Percentiles rank a stretch among this genome's conserved stretches.
Evolutionary conservation across 345 rosid genomes (phyloP).

Genomic region (Eutrema yunnanense): DNA sequence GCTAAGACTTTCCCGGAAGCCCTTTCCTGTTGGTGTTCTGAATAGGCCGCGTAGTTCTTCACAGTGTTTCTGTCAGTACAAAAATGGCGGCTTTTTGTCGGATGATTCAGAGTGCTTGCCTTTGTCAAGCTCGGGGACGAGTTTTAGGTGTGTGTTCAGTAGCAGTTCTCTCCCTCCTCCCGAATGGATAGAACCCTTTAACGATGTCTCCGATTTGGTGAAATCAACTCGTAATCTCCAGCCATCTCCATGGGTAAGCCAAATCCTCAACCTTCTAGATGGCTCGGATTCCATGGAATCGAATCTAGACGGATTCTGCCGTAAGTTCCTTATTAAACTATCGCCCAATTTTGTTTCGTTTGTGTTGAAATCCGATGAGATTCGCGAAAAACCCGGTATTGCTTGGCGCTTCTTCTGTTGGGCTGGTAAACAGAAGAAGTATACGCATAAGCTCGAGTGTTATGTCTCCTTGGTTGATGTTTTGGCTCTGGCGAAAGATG

Average conservation of each 20-base stretch:
- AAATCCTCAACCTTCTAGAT: conserved; percentile 54
- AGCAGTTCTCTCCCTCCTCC: conserved; percentile 57
- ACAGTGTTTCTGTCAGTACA: conserved; percentile 2
- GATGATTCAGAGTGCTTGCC: conserved; percentile 12
- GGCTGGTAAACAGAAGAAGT: conserved; percentile 75
- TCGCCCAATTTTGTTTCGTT: conserved; percentile 64
- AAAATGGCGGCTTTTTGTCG: conserved; percentile 23
- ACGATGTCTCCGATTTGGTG: conserved; percentile 59
- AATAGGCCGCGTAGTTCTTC: conserved; percentile 14
- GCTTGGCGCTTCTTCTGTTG: conserved; percentile 61
- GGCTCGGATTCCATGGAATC: conserved; percentile 65
- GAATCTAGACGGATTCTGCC: conserved; percentile 49
- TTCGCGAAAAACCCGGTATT: conserved; percentile 39
- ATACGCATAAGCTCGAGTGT: conserved; percentile 62
- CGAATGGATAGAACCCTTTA: conserved; percentile 81
- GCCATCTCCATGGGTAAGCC: conserved; percentile 74
- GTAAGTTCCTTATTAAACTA: conserved; percentile 54
- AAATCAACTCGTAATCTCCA: conserved; percentile 29
- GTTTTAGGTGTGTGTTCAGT: conserved; percentile 36
- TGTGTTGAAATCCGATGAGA: conserved; percentile 45
- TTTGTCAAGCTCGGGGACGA: conserved; percentile 16
- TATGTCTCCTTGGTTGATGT: conserved; percentile 61
- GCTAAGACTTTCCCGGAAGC: conserved; percentile 29
- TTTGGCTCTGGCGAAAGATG: conserved; percentile 41
- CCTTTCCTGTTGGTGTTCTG: conserved; percentile 13